Evolutionary conservation across 73 alveolate genomes (phyloP), one percentile per base, ranked within the genome.

Genomic region (Paramecium sexaurelia): DNA sequence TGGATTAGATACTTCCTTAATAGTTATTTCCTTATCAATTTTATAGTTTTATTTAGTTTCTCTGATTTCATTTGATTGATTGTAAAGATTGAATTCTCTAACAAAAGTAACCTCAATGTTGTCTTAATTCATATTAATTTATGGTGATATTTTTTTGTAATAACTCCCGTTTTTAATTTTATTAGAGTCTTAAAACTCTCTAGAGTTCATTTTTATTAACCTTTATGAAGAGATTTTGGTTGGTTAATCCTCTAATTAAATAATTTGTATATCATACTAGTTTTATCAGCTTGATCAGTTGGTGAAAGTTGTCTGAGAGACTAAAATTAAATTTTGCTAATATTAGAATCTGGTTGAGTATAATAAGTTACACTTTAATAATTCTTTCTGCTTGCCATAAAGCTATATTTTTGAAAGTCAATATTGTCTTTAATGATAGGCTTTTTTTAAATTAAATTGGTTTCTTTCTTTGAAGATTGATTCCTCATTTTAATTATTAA

Each of bases 1-100:
- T 0, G 67, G 22, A 51, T 17, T 51, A 51, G 22, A 51, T 51
- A 51, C 29, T 51, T 51, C 67, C 15, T 51, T 17, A 1, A 51
- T 51, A n/a, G 67, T 51, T 17, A 51, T 17, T 51, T 51, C 67
- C 17, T 51, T 51, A 17, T 51, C 67, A 0, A 51, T 51, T 51
- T 51, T 17, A 1, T 17, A 2, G 17, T 17, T 51, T 51, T 51
- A 17, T 51, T 51, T 19, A n/a, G 15, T 51, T 13, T 51, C 67
- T 51, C 29, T 17, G 7, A 51, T 51, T 17, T 13, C 15, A 51
- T 51, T 17, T 4, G 67, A 51, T 8, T 51, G 32, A 51, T 51
- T 51, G 32, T 51, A 51, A 17, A 51, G 47, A 61, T 61, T 61
- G 83, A 61, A 61, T 61, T 24, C 83, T 11, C 83, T 61, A 61